These are phyloP conservation scores for Dalbergia cultrata DNA, from an alignment of 306 rosid genomes.

Conservation along the genomic window DNA sequence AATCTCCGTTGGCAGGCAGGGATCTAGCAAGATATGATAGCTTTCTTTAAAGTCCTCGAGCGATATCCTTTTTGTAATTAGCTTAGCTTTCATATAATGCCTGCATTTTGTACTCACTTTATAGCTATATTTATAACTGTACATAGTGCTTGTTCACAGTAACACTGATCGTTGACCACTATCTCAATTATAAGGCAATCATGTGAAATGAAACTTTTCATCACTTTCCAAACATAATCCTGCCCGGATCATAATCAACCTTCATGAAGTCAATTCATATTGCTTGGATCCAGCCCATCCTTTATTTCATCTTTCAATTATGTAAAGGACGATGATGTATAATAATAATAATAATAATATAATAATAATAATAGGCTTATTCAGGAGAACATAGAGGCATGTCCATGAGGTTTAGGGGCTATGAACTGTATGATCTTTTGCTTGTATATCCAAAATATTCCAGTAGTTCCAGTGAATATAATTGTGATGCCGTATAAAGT, in stretches of 20 bases:
- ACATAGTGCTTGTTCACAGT: constrained; percentile 44
- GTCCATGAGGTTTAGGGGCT: constrained; percentile 41
- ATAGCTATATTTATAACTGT: constrained; percentile 12
- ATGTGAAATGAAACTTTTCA: constrained; percentile 27
- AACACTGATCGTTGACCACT: constrained; percentile 34
- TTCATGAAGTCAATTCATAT: constrained; percentile 37
- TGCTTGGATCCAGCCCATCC: background rate
- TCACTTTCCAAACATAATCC: background rate
- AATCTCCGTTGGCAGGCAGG: constrained; percentile 41
- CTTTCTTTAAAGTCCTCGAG: constrained; percentile 8
- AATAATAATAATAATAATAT: background rate
- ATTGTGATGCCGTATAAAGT: constrained; percentile 46
- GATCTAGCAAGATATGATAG: constrained; percentile 44
- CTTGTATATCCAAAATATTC: constrained; percentile 47
- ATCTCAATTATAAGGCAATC: constrained; percentile 41
- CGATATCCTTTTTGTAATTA: background rate
- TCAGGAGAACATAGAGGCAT: constrained; percentile 14
- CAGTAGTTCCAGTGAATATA: constrained; percentile 41
- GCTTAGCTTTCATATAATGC: constrained; percentile 29
- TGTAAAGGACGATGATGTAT: background rate
- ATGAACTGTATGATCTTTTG: constrained; percentile 48
- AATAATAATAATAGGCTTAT: background rate
- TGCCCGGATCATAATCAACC: constrained; percentile 6
- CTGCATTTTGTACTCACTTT: constrained; percentile 46
- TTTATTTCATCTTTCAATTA: background rate